Evolutionary conservation across 768 basidiomycete genomes (phyloP), one percentile per base, ranked within the genome.

Genomic region (Coprinopsis marcescibilis): DNA sequence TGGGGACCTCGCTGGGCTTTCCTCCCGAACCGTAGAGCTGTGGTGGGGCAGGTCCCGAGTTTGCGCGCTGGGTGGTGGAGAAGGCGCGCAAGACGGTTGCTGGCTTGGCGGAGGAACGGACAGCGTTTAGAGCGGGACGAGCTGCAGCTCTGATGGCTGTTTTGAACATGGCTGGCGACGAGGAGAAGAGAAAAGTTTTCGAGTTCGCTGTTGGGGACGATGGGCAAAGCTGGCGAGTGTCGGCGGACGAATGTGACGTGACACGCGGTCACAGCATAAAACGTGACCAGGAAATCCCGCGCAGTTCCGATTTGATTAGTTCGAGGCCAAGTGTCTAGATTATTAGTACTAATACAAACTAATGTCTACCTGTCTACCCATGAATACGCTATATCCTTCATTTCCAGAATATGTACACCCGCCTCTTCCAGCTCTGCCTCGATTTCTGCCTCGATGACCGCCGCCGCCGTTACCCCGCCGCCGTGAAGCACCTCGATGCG

Each of bases 1-100:
- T 87, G 44, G 92, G 83, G 53, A 91, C 79, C 56, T 81, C 75
- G 43, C 88, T 85, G 24, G 78, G 47, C 62, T 85, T 81, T 58
- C 76, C 78, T 61, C 89, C 89, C 42, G 76, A 59, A 52, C 89
- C 89, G 54, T 71, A 84, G 53, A 91, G 68, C 46, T 76, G 70
- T 40, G 88, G 85, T 49, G 81, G 69, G 13, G 77, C 72, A 26
- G 81, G 65, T 15, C 64, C 83, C 4, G 86, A 86, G 40, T 68
- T 66, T 38, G 73, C 73, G 46, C 72, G 67, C 26, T 77, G 58
- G 25, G 78, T 77, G 33, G 73, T 72, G 29, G 84, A 83, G 55
- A 89, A 73, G 6, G 78, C 64, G 53, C 87, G 82, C 26, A 74
- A 43, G 8, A 70, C 50, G 23, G 57, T 55, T 19, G 65, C 57